Evolutionary conservation across 768 basidiomycete genomes (phyloP), one percentile per base, ranked within the genome.

Genomic region (Russula earlei): DNA sequence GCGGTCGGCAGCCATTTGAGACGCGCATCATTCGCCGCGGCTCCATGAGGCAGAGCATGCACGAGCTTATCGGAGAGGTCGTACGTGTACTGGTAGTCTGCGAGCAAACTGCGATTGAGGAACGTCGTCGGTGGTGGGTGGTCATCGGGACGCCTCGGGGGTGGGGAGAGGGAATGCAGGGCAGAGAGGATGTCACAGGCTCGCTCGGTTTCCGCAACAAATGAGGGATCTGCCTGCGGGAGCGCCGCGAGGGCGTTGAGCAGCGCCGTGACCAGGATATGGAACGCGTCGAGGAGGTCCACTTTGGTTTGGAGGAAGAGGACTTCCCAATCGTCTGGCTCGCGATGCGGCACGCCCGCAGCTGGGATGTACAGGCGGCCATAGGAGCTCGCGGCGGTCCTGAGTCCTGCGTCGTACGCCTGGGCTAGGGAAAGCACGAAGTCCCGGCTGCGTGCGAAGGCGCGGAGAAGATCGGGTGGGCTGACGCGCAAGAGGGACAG

Each of bases 221-320:
- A 75, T 0, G 68, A 67, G 5, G 69, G 52, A 0, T 20, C 31
- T 11, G 77, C 81, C 0, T 74, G 73, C 6, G 74, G 15, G 9
- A 55, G 48, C 8, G 40, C 14, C 1, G 77, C 69, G 29, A 86
- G 65, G 56, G 78, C 77, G 24, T 70, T 70, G 6, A 85, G 64
- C 48, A 84, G 70, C 4, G 73, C 70, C 31, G 69, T 69, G 48
- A 87, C 56, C 31, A 87, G 64, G 47, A 81, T 65, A 59, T 89
- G 85, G 67, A 87, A 85, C 3, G 75, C 66, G 60, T 91, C 87
- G 19, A 91, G 68, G 24, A 89, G 69, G 20, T 80, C 78, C 8
- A 85, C 82, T 69, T 90, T 91, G 2, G 84, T 82, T 54, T 83
- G 77, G 6, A 89, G 72, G 79, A 84, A 86, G 44, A 85, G 74